Evolutionary conservation across 257 asterid genomes (phyloP), one percentile per base, ranked within the genome.

Genomic region (Fraxinus quadrangulata): DNA sequence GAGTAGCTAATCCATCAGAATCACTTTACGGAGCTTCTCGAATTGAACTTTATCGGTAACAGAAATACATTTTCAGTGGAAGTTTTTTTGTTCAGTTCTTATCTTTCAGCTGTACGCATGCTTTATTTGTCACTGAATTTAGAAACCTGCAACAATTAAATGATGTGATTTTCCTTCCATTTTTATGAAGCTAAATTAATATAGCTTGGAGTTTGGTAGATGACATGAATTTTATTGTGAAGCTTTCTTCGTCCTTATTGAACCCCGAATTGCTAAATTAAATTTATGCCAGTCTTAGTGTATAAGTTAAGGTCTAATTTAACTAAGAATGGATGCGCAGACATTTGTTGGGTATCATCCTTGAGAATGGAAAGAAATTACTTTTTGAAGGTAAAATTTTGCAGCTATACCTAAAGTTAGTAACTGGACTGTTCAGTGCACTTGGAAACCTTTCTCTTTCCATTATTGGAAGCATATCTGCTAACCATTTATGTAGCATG

Each of bases 21-120:
- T 85, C 77, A 70, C 93, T 45, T 78, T 87, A 89, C 82, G 87
- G 91, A 72, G 99, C 97, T 81, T 90, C 98, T 77, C 86, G 96
- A 70, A 92, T 95, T 81, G 99, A 95, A 85, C 89, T 91, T 80
- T 91, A 88, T 80, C 77, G 96, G 98, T 95, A 90, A 75, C 76
- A 65, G 65, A 24, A 63, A 63, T 63, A 26, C 12, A 63, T 63
- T 23, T 63, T 65, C 61, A 42, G 6, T 77, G 42, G 23, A 66
- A 37, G 13, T 24, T 76, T 24, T 63, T 12, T 23, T 26, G 33
- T 70, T 2, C 12, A 30, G 24, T 68, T 40, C 24, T 76, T 68
- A 73, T 80, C 65, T 79, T 71, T 74, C 75, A 75, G n/a, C 24
- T 75, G 13, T 70, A 42, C 37, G 23, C 24, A 14, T 74, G 59